Conservation (phyloP, 2,329 filamentous ascomycete genomes). For the Teratosphaeria viscida region DNA sequence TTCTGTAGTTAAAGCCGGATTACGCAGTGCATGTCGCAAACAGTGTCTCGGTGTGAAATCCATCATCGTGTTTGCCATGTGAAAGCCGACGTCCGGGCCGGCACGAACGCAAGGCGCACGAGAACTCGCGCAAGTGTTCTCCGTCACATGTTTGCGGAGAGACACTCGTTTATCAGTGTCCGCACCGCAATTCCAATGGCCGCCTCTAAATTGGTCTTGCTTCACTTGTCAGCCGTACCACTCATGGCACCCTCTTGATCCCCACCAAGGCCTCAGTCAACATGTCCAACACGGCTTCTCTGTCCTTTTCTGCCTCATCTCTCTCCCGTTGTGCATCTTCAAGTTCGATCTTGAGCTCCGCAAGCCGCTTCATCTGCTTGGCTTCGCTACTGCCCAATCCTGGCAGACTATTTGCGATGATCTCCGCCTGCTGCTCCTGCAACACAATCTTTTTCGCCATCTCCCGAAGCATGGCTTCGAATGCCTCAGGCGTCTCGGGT, state of each 20-base stretch:
- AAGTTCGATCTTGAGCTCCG: constrained; percentile 34
- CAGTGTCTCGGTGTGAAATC: neutral
- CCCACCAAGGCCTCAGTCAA: constrained; percentile 32
- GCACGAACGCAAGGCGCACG: neutral
- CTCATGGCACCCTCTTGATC: neutral
- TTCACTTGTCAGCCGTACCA: neutral
- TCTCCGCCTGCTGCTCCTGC: constrained; percentile 76
- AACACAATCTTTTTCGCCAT: constrained; percentile 65
- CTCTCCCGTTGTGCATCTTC: constrained; percentile 33
- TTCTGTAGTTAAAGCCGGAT: neutral
- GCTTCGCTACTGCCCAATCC: constrained; percentile 69
- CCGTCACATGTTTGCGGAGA: neutral
- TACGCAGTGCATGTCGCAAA: neutral
- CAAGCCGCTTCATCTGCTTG: constrained; percentile 57
- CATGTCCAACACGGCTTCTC: constrained; percentile 31
- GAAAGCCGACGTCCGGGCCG: neutral
- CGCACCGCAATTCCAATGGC: neutral
- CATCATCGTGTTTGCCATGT: neutral
- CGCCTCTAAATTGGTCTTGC: neutral
- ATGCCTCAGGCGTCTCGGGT: constrained; percentile 52
- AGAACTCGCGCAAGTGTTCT: neutral
- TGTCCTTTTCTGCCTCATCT: constrained; percentile 30
- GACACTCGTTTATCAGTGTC: neutral
- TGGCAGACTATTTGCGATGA: constrained; percentile 62
- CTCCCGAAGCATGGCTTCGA: constrained; percentile 58